Evolutionary conservation across 805 yeast species (phyloP), one percentile per base, ranked within the genome.

Genomic region (Naumovozyma dairenensis): DNA sequence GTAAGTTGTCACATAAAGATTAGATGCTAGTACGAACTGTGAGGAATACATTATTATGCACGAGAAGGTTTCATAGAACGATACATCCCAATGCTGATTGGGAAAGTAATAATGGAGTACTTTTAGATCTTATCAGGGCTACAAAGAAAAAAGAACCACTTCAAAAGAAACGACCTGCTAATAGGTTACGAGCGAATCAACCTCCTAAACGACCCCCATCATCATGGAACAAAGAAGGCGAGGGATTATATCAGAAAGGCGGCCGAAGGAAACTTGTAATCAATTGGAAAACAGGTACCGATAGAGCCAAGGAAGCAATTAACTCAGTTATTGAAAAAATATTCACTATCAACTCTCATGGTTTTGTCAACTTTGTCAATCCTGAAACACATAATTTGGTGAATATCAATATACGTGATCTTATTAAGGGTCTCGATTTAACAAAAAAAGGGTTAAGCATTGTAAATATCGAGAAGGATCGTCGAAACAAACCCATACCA

Each of bases 231-330:
- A 19, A 22, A 13, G 13, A 16, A 32, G 3, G 20, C 14, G 6
- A 15, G n/a, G 2, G 28, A 19, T 26, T 12, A 21, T 14, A 16
- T 29, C 33, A 21, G 20, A 16, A 18, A n/a, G n/a, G n/a, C n/a
- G n/a, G n/a, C n/a, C n/a, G n/a, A 28, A 40, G 32, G 28, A 45
- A 37, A 15, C 17, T 45, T 4, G 29, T 40, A 2, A 33, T 53
- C 8, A 48, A 38, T 14, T 55, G 58, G 57, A 46, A 20, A 8
- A 46, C 48, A n/a, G 62, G 62, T 6, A 36, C 52, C 8, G 55
- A 49, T 17, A 45, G 55, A 31, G 56, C 54, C 13, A 46, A 49
- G 27, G 42, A 39, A 10, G 62, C 58, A 14, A 55, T 55, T 3
- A 49, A 46, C 26, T 25, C 35, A 6, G 42, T 40, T 0, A 32